Conservation (phyloP, 257 asterid genomes). For the Petunia secreta region DNA sequence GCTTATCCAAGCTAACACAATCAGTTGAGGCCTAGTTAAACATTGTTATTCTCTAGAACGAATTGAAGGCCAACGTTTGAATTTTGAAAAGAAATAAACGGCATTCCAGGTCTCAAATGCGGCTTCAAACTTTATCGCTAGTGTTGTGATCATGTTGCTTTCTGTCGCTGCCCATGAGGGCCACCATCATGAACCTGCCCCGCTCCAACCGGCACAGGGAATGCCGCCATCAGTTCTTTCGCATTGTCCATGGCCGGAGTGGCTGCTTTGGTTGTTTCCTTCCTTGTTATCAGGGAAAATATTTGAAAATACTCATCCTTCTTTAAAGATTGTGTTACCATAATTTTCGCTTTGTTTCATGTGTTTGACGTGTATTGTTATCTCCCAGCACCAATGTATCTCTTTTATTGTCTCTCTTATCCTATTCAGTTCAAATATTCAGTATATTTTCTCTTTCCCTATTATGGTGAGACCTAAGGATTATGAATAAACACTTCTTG, state of each 20-base stretch:
- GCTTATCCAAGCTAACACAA: background rate
- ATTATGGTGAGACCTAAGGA: background rate
- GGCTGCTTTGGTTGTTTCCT: slow-evolving; percentile 12
- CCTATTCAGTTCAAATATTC: background rate
- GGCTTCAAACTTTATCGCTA: background rate
- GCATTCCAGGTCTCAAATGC: background rate
- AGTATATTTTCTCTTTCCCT: background rate
- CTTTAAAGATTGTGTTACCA: background rate
- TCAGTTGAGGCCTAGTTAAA: background rate
- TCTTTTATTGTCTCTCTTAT: background rate
- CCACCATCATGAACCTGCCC: slow-evolving; percentile 11
- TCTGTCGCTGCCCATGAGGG: slow-evolving; percentile 25
- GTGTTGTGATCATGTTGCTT: slow-evolving; percentile 22
- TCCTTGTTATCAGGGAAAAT: slow-evolving; percentile 22
- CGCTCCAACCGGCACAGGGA: slow-evolving; percentile 4
- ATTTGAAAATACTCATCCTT: background rate
- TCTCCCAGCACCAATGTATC: background rate
- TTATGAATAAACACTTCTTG: background rate
- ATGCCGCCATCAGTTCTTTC: slow-evolving; percentile 7
- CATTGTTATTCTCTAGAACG: background rate
- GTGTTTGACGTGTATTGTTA: background rate
- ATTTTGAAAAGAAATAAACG: slow-evolving; percentile 19
- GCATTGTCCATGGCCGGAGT: slow-evolving; percentile 22
- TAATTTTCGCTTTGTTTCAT: background rate
- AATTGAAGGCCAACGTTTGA: slow-evolving; percentile 4